Percentiles rank a stretch among this genome's conserved stretches.
phyloP scores from a whole-genome alignment of 306 rosid genomes.

The Senna siamea region DNA sequence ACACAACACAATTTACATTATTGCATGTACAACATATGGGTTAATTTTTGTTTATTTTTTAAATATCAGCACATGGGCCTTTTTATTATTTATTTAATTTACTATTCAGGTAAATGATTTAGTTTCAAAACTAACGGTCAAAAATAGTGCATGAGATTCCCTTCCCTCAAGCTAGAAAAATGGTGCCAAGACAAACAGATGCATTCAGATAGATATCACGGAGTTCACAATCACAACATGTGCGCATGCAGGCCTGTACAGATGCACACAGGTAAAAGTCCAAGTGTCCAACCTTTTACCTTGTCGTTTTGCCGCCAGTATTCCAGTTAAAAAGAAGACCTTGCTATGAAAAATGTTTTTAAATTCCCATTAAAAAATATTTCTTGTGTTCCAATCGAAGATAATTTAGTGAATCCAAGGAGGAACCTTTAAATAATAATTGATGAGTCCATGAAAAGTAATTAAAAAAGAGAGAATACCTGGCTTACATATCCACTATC shows the following conservation, averaged over 20 bases:
- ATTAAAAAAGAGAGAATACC: slow-evolving; percentile 50
- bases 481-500: slow-evolving; percentile 77
- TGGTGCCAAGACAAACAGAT: slow-evolving; percentile 53
- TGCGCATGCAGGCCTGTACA: slow-evolving; percentile 54
- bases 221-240: slow-evolving; percentile 66
- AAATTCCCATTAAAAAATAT: background rate
- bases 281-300: slow-evolving; percentile 33
- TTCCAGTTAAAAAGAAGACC: slow-evolving; percentile 19
- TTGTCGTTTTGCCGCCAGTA: slow-evolving; percentile 57
- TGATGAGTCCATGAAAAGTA: slow-evolving; percentile 22
- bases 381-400: background rate
- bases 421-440: background rate
- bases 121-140: slow-evolving; percentile 37
- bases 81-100: slow-evolving; percentile 7
- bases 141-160: slow-evolving; percentile 39
- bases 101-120: slow-evolving; percentile 5
- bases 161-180: slow-evolving; percentile 17
- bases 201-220: slow-evolving; percentile 34
- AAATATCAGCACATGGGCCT: slow-evolving; percentile 3
- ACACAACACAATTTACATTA: slow-evolving; percentile 32
- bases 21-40: background rate
- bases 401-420: background rate
- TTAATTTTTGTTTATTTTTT: too few species aligned
- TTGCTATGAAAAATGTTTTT: slow-evolving; percentile 4
- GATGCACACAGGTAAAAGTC: slow-evolving; percentile 41